Evolutionary conservation across 306 rosid genomes (phyloP), one percentile per base, ranked within the genome.

Genomic region (Vigna trinervia): DNA sequence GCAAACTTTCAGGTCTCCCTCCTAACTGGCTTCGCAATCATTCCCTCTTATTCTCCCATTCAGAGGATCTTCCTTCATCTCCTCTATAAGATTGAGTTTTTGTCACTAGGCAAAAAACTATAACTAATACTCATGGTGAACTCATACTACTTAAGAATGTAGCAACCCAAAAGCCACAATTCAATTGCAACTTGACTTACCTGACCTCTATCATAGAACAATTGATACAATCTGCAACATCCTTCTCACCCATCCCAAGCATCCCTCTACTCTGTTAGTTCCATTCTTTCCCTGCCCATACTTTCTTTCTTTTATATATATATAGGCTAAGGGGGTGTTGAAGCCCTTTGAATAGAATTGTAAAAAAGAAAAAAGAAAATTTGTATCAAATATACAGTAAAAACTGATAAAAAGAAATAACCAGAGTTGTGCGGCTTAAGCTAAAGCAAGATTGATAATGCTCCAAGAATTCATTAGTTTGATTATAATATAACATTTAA

Each of bases 401-500:
- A 36, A 75, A 26, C 41, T 0, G 73, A 71, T 75, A 72, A 4
- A 72, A 17, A 15, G 12, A 74, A 71, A 48, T 34, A 57, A 80
- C 48, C 26, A 56, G 36, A 69, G 11, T 28, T 61, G 70, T 73
- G 64, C 22, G 12, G 48, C 65, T 69, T 58, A 23, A 53, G 74
- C 54, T 62, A 45, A 62, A 74, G 68, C 13, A 43, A 43, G 47
- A 43, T 43, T 43, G 13, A 43, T 43, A 43, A 43, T 43, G 47
- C 4, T 11, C 2, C 9, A 43, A 41, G 8, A 41, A 10, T 9
- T 43, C 14, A 45, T 11, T 45, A 12, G 45, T 63, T 75, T 56
- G 68, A 28, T 22, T 32, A 60, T 38, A 76, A 8, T 32, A 50
- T 38, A 76, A 8, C 52, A 64, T 19, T 56, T 32, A 67, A 38